Evolutionary conservation across 2,329 filamentous ascomycete genomes (phyloP), one percentile per base, ranked within the genome.

Genomic region (Aaosphaeria pasadenensis): DNA sequence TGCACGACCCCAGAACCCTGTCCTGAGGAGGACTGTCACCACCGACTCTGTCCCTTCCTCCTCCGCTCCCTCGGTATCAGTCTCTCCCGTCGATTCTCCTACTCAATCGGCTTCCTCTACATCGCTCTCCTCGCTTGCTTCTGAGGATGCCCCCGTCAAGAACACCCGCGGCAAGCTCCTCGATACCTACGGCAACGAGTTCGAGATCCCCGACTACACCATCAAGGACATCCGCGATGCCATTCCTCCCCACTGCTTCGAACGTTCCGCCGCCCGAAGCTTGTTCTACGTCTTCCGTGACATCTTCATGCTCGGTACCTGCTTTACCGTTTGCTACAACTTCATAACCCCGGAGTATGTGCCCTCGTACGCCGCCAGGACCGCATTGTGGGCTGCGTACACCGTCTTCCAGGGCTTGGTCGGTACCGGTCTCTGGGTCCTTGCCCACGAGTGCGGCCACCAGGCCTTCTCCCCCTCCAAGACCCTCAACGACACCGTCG

Each of bases 401-500:
- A 90, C 90, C 45, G 74, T 96, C 63, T 67, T 95, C 40, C 94
- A 99, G 77, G 92, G 94, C 61, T 81, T 97, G 49, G 92, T 96
- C 69, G 92, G 82, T 62, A 99, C 94, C 42, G 94, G 94, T 60
- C 71, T 96, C 49, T 99, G 94, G 94, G 90, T 99, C 52, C 78
- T 99, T 57, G 92, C 94, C 52, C 94, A 99, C 76, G 94, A 99
- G 80, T 99, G 94, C 70, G 94, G 94, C 58, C 94, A 99, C 76
- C 89, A 94, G 72, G 87, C 94, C 52, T 97, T 99, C 79, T 97
- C 94, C 39, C 78, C 88, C n/a, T 96, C 89, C 64, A 92, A 89
- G 77, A 77, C 84, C 7, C 74, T 96, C 69, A 97, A 97, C 77
- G 91, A 97, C 74, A 83, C 88, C 29, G 90, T 94, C 49, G 92